Conservation (phyloP, 345 rosid species). For the Gossypium anomalum region DNA sequence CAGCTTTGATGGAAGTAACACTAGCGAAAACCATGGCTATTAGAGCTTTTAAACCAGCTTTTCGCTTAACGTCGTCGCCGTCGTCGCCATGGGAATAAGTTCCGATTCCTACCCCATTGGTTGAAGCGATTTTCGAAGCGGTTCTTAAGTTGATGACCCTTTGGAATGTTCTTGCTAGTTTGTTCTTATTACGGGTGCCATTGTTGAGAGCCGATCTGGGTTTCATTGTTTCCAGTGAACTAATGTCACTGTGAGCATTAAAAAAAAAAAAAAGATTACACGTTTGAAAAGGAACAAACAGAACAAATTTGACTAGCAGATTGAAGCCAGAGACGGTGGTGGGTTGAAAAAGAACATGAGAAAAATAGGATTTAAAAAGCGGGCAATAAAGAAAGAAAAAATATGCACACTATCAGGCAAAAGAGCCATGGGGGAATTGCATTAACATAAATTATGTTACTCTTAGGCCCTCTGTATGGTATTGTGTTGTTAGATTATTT, state of each 20-base stretch:
- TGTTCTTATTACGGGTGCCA: conserved; percentile 34
- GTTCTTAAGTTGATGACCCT: conserved; percentile 54
- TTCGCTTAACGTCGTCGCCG: conserved; percentile 30
- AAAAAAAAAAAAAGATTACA: conserved; percentile 9
- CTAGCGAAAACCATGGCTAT: conserved; percentile 77
- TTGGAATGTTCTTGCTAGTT: conserved; percentile 62
- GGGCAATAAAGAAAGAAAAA: conserved; percentile 21
- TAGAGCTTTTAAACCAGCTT: conserved; percentile 63
- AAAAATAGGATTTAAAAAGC: conserved; percentile 32
- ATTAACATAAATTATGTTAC: too few species aligned
- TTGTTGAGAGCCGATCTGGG: conserved; percentile 43
- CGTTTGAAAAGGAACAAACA: conserved; percentile 11
- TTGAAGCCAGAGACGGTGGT: conserved; percentile 25
- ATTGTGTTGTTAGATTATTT: too few species aligned
- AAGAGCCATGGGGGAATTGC: neutral
- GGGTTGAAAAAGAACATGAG: neutral
- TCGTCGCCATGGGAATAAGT: conserved; percentile 10
- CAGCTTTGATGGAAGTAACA: conserved; percentile 76
- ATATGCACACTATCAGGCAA: neutral
- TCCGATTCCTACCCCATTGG: conserved; percentile 68
- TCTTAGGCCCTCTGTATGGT: too few species aligned
- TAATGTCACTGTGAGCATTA: conserved; percentile 9
- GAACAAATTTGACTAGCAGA: conserved; percentile 39
- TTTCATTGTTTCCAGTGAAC: conserved; percentile 50
- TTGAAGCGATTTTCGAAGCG: conserved; percentile 46